These are phyloP conservation scores for Ganoderma resinaceum DNA, from an alignment of 1,284 basidiomycete genomes.

Conservation along the genomic window DNA sequence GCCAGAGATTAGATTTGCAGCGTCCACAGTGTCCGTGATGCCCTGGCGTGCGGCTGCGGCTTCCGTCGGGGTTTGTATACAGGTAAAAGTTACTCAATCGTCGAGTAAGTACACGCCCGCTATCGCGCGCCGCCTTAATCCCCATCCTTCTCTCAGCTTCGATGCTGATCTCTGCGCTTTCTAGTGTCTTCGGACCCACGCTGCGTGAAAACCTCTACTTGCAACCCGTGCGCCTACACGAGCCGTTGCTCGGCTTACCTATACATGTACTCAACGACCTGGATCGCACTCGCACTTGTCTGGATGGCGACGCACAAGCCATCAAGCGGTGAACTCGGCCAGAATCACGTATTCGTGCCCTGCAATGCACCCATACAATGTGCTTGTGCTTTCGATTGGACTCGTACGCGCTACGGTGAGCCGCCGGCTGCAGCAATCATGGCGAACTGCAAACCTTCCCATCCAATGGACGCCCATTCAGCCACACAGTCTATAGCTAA, in stretches of 20 bases:
- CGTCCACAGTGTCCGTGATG: neutral
- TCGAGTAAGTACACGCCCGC: neutral
- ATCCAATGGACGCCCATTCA: neutral
- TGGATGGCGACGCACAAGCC: neutral
- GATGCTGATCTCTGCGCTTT: neutral
- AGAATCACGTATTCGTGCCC: neutral
- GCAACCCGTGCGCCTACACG: neutral
- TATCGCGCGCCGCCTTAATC: neutral
- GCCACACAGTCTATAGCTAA: neutral
- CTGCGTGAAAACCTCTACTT: neutral
- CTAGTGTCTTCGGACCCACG: neutral
- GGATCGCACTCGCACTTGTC: neutral
- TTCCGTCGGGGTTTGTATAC: neutral
- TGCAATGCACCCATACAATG: too few species aligned
- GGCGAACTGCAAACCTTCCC: too few species aligned
- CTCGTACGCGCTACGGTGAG: too few species aligned
- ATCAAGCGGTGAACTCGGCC: neutral
- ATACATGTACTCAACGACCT: neutral
- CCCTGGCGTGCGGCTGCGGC: neutral
- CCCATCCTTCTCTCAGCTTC: neutral
- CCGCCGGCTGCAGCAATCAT: neutral
- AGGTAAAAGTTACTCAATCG: conserved; percentile 6
- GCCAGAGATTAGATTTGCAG: conserved; percentile 6
- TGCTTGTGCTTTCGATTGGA: too few species aligned
- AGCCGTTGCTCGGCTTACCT: neutral